phyloP scores from a whole-genome alignment of 352 stramenopile genomes.

The Phytophthora meadii region DNA sequence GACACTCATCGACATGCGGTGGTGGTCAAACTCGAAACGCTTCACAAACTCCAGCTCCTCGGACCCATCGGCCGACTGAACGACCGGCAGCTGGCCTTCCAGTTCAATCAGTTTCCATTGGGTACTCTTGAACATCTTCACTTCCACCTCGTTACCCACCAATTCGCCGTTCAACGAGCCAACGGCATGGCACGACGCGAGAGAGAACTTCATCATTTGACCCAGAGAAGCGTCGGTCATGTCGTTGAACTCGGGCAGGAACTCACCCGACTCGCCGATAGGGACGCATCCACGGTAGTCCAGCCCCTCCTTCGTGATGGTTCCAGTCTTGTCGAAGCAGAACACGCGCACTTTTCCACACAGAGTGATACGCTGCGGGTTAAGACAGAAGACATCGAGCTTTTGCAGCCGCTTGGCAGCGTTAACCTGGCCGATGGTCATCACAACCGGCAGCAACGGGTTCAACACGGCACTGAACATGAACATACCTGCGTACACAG shows the following conservation, averaged over 20 bases:
- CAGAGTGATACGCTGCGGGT: slow-evolving; percentile 85
- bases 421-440: slow-evolving; percentile 89
- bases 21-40: slow-evolving; percentile 93
- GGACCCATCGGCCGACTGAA: slow-evolving; percentile 49
- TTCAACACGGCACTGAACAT: slow-evolving; percentile 82
- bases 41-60: slow-evolving; percentile 84
- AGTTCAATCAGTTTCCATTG: slow-evolving; percentile 69
- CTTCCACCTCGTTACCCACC: slow-evolving; percentile 90
- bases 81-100: slow-evolving; percentile 50
- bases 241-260: slow-evolving; percentile 64
- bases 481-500: slow-evolving; percentile 50
- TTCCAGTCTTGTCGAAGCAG: slow-evolving; percentile 95
- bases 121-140: slow-evolving; percentile 87
- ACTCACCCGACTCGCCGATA: slow-evolving; percentile 46
- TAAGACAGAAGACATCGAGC: slow-evolving; percentile 82
- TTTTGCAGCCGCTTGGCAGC: slow-evolving; percentile 78
- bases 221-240: slow-evolving; percentile 48
- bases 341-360: slow-evolving; percentile 91
- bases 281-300: slow-evolving; percentile 82
- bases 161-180: slow-evolving; percentile 68
- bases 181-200: slow-evolving; percentile 89
- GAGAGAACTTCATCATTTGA: slow-evolving; percentile 60
- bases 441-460: slow-evolving; percentile 89
- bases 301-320: slow-evolving; percentile 91
- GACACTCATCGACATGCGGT: slow-evolving; percentile 92